Base-by-base conservation (phyloP, 2,329 filamentous ascomycete species). In the Pestalotiopsis sp. region DNA sequence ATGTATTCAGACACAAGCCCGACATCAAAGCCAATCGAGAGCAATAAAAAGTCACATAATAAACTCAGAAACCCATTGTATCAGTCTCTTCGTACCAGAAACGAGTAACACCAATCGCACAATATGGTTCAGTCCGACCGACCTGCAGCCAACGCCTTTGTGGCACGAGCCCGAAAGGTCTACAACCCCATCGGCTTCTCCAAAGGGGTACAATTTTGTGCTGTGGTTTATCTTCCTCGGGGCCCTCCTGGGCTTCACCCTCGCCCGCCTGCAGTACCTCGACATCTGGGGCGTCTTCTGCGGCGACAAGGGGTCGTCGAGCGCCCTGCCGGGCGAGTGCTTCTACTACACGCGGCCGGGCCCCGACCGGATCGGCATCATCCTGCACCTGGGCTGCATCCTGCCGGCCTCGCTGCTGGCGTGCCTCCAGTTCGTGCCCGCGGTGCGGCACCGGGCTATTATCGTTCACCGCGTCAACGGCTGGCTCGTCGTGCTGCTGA, bases 381-480 rank as follows among this genome's bases (percentile, higher is more conserved):
- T 82, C 12, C 68, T 86, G 12, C 85, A 88, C 69, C 75, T 87
- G 3, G 79, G 73, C 3, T 73, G 77, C 13, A 79, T 86, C n/a
- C 74, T 88, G 3, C 85, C 85, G 0, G 84, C 80, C 1, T 76
- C 77, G 6, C 70, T 86, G 1, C 78, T 87, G 3, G 80, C 79
- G 5, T 78, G 81, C 64, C 76, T 85, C 25, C 86, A 87, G 76
- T 87, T 88, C 71, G 73, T 86, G 2, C 86, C 86, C 0, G 71
- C 75, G 3, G 77, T 86, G 38, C 80, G 84, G 1, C 82, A 87
- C 71, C 85, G 82, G 71, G 73, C 78, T 65, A 78, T 88, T 1
- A 69, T 87, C 1, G 75, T 91, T 25, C 90, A 92, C 73, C 85
- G 89, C 0, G 82, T 91, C 67, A 88, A 86, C 65, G 89, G 89